phyloP scores from a whole-genome alignment of 495 filamentous ascomycete genomes.

The Pyronema omphalodes region DNA sequence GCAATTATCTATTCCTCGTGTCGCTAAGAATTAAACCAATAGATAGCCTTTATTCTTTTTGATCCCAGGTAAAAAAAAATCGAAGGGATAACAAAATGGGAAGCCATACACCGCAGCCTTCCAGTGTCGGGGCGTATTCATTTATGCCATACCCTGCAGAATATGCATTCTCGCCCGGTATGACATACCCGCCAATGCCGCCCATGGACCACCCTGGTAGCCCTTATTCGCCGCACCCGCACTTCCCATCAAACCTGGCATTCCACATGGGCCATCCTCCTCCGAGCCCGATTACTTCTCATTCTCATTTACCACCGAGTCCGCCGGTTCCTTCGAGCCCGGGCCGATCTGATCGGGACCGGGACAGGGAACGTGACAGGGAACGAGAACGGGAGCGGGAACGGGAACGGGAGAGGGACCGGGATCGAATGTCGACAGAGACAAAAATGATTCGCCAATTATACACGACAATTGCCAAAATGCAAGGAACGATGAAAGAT shows the following conservation, averaged over 20 bases:
- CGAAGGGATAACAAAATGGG: constrained; percentile 16
- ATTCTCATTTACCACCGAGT: constrained; percentile 19
- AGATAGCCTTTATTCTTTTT: background rate
- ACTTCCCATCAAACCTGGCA: constrained; percentile 19
- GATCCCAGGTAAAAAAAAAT: background rate
- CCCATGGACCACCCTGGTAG: constrained; percentile 15
- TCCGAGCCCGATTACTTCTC: constrained; percentile 17
- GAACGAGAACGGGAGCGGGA: background rate
- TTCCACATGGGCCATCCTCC: constrained; percentile 16
- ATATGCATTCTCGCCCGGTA: constrained; percentile 19
- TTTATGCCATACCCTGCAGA: constrained; percentile 22
- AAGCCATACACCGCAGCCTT: constrained; percentile 19
- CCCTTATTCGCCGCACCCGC: constrained; percentile 12
- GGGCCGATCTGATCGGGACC: background rate
- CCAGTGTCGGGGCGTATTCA: constrained; percentile 19
- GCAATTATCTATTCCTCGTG: background rate
- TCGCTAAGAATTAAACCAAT: background rate
- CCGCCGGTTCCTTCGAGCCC: constrained; percentile 3
- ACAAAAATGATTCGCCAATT: constrained; percentile 22
- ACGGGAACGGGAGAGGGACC: background rate
- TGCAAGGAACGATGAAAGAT: constrained; percentile 25
- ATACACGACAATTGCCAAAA: constrained; percentile 20
- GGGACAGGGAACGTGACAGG: background rate
- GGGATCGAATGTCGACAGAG: constrained; percentile 9
- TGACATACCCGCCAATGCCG: constrained; percentile 12